Evolutionary conservation across 2,329 filamentous ascomycete species (phyloP).

Genomic region (Aspergillus arachidicola): DNA sequence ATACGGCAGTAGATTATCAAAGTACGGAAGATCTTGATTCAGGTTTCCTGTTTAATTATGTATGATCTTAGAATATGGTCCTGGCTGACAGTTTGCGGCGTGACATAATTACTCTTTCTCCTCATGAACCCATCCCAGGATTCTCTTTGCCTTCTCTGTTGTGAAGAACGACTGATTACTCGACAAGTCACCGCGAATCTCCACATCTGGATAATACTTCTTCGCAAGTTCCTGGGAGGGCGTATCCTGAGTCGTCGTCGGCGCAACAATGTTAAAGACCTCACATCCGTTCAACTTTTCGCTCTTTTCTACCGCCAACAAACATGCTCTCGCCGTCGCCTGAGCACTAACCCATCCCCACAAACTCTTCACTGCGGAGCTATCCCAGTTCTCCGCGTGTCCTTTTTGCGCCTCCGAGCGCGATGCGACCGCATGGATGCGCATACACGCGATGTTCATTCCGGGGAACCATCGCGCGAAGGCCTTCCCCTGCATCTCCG

Average conservation of each 20-base stretch:
- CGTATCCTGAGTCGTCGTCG: constrained; percentile 30
- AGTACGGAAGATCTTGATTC: neutral
- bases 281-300: constrained; percentile 36
- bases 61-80: neutral
- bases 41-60: neutral
- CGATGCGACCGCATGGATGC: constrained; percentile 41
- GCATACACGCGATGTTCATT: constrained; percentile 41
- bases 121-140: constrained; percentile 32
- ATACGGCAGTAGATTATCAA: neutral
- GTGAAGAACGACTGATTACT: constrained; percentile 28
- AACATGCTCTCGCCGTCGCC: constrained; percentile 40
- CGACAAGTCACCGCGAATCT: constrained; percentile 26
- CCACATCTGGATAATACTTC: constrained; percentile 29
- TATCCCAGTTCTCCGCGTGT: constrained; percentile 38
- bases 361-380: constrained; percentile 37
- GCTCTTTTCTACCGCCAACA: constrained; percentile 35
- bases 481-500: constrained; percentile 36
- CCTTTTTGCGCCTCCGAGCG: constrained; percentile 33
- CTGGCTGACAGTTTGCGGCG: neutral
- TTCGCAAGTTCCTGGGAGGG: constrained; percentile 25
- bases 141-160: constrained; percentile 14
- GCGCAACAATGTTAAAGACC: constrained; percentile 40
- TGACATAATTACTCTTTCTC: constrained; percentile 28
- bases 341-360: constrained; percentile 41
- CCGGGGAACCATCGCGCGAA: constrained; percentile 43